Conservation (phyloP, 345 rosid genomes). For the Boechera retrofracta region DNA sequence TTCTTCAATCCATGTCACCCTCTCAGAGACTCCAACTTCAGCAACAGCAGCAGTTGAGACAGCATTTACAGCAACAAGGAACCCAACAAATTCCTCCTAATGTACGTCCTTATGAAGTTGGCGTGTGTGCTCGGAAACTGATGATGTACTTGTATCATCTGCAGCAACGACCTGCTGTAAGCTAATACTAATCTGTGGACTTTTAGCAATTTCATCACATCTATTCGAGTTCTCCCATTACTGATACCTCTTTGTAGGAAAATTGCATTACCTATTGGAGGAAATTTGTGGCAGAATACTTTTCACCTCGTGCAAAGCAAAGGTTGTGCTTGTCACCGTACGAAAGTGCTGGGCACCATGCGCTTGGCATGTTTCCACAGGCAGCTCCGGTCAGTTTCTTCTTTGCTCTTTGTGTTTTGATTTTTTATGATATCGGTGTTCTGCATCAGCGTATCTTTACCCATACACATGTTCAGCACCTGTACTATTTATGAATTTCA, state of each 20-base stretch:
- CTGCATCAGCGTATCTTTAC: background rate
- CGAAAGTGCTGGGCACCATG: constrained; percentile 84
- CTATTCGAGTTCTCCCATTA: constrained; percentile 11
- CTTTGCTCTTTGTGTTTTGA: background rate
- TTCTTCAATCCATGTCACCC: constrained; percentile 83
- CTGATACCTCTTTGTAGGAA: constrained; percentile 57
- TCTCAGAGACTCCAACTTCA: constrained; percentile 79
- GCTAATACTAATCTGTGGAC: constrained; percentile 35
- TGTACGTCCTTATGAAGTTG: constrained; percentile 78
- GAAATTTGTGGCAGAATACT: constrained; percentile 90
- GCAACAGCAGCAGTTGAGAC: constrained; percentile 72
- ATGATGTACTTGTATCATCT: constrained; percentile 97
- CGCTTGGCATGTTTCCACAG: constrained; percentile 93
- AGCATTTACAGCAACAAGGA: constrained; percentile 76
- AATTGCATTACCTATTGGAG: constrained; percentile 93
- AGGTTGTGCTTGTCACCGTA: constrained; percentile 90
- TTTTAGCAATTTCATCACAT: constrained; percentile 1
- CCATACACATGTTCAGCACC: background rate
- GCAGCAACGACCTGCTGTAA: constrained; percentile 80
- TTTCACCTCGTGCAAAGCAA: constrained; percentile 94
- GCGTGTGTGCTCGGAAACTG: constrained; percentile 88
- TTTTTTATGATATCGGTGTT: constrained; percentile 28
- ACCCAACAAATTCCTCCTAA: constrained; percentile 59
- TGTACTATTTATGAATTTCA: background rate
- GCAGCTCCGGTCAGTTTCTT: constrained; percentile 80